These are phyloP conservation scores for Grigorovia yakushimaensis DNA, from an alignment of 805 yeast genomes.

Conservation along the genomic window DNA sequence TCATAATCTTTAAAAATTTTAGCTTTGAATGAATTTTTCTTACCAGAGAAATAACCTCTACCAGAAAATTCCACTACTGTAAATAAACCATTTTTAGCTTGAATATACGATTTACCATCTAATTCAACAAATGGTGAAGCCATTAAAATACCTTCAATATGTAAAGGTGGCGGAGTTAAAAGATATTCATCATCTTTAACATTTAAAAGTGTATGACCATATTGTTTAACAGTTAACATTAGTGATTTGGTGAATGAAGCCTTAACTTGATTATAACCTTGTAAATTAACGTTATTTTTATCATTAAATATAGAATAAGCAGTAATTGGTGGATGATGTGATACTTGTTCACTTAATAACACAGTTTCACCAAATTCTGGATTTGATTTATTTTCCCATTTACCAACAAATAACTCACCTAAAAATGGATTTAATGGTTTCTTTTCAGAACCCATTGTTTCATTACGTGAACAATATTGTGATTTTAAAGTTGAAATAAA, in stretches of 20 bases:
- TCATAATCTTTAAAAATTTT: slow-evolving; percentile 53
- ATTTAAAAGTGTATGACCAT: slow-evolving; percentile 76
- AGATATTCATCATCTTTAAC: slow-evolving; percentile 60
- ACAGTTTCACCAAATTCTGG: slow-evolving; percentile 62
- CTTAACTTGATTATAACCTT: slow-evolving; percentile 85
- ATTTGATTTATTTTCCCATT: slow-evolving; percentile 57
- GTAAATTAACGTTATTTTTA: slow-evolving; percentile 54
- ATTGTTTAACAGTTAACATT: slow-evolving; percentile 79
- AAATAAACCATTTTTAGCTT: slow-evolving; percentile 67
- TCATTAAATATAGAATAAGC: slow-evolving; percentile 78
- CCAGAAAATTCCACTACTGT: slow-evolving; percentile 76
- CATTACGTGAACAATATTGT: slow-evolving; percentile 89
- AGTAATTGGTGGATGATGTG: slow-evolving; percentile 97
- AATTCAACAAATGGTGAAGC: slow-evolving; percentile 93
- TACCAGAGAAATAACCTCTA: slow-evolving; percentile 91
- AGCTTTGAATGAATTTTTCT: slow-evolving; percentile 87
- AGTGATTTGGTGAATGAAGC: slow-evolving; percentile 71
- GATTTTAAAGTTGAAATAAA: slow-evolving; percentile 84
- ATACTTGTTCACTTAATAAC: slow-evolving; percentile 82
- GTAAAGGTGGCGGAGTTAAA: slow-evolving; percentile 87
- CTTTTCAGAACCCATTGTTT: slow-evolving; percentile 89
- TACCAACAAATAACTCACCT: slow-evolving; percentile 89
- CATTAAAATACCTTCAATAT: slow-evolving; percentile 83
- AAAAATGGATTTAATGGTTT: slow-evolving; percentile 94
- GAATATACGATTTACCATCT: slow-evolving; percentile 80